Evolutionary conservation across 2,329 filamentous ascomycete genomes (phyloP).

Genomic region (Venturia effusa): DNA sequence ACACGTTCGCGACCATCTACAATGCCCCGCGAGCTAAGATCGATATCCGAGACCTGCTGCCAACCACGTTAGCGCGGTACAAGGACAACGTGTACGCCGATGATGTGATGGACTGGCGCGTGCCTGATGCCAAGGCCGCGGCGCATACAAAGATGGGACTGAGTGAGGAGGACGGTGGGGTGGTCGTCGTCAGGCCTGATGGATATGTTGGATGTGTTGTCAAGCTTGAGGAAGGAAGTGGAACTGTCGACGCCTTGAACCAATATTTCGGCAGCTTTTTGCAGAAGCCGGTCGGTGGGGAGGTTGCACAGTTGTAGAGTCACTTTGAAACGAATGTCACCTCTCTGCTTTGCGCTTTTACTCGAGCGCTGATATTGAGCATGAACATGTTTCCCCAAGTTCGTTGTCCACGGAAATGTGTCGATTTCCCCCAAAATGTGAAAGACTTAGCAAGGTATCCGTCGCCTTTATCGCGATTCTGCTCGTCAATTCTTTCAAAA

Average conservation of each 20-base stretch:
- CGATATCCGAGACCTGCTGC: slow-evolving; percentile 59
- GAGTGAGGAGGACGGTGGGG: slow-evolving; percentile 59
- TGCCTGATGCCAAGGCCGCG: slow-evolving; percentile 58
- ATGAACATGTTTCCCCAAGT: no score
- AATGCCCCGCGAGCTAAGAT: slow-evolving; percentile 56
- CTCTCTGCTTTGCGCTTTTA: not conserved
- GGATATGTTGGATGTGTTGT: slow-evolving; percentile 75
- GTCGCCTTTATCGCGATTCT: no score
- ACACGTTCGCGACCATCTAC: slow-evolving; percentile 68
- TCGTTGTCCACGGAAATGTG: no score
- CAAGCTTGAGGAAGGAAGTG: slow-evolving; percentile 61
- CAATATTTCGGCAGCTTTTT: slow-evolving; percentile 69
- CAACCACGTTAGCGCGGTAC: slow-evolving; percentile 61
- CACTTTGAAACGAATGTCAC: not conserved
- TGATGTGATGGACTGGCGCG: slow-evolving; percentile 61
- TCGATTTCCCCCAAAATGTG: no score
- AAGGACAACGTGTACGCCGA: slow-evolving; percentile 78
- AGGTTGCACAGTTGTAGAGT: slow-evolving; percentile 19
- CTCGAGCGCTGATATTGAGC: no score
- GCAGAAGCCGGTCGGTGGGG: slow-evolving; percentile 43
- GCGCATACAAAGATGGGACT: slow-evolving; percentile 85
- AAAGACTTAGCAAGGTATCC: no score
- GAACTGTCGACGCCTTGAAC: slow-evolving; percentile 75
- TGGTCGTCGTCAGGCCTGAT: slow-evolving; percentile 78
- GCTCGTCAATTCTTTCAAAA: no score